Evolutionary conservation across 2,329 filamentous ascomycete genomes (phyloP).

Genomic region (Immersiporthe knoxdaviesiana): DNA sequence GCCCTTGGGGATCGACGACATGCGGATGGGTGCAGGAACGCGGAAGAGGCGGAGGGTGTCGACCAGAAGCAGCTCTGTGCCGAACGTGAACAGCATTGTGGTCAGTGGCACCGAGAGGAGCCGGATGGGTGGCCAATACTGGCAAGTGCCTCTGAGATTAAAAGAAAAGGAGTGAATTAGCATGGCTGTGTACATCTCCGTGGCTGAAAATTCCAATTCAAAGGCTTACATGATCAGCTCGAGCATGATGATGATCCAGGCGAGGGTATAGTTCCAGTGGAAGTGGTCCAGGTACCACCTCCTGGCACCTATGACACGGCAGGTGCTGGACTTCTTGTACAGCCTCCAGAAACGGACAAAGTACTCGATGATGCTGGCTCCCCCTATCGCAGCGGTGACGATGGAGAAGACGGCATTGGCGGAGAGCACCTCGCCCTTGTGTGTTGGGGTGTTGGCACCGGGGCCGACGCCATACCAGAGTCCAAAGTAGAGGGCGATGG

Average conservation of each 20-base stretch:
- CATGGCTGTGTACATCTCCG: background rate
- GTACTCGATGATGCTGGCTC: slow-evolving; percentile 58
- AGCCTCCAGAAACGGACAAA: slow-evolving; percentile 55
- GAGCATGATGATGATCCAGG: slow-evolving; percentile 60
- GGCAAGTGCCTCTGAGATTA: slow-evolving; percentile 35
- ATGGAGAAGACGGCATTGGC: slow-evolving; percentile 51
- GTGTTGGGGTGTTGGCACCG: slow-evolving; percentile 40
- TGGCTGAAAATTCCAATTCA: background rate
- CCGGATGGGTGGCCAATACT: slow-evolving; percentile 52
- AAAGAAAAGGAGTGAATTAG: too few species aligned
- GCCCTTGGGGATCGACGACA: slow-evolving; percentile 66
- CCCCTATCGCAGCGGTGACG: slow-evolving; percentile 55
- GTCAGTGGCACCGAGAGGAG: slow-evolving; percentile 56
- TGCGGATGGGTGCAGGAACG: slow-evolving; percentile 59
- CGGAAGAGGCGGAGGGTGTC: slow-evolving; percentile 42
- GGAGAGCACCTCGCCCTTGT: slow-evolving; percentile 37
- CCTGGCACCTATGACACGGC: slow-evolving; percentile 46
- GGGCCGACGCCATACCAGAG: slow-evolving; percentile 46
- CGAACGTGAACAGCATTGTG: slow-evolving; percentile 53
- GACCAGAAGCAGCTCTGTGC: slow-evolving; percentile 46
- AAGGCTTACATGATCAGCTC: slow-evolving; percentile 51
- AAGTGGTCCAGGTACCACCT: slow-evolving; percentile 55
- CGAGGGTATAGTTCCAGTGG: slow-evolving; percentile 59
- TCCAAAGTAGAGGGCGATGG: slow-evolving; percentile 57
- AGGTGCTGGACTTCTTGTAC: slow-evolving; percentile 55